Conservation (phyloP, 129 eudicot genomes). For the Pulicaria dysenterica region DNA sequence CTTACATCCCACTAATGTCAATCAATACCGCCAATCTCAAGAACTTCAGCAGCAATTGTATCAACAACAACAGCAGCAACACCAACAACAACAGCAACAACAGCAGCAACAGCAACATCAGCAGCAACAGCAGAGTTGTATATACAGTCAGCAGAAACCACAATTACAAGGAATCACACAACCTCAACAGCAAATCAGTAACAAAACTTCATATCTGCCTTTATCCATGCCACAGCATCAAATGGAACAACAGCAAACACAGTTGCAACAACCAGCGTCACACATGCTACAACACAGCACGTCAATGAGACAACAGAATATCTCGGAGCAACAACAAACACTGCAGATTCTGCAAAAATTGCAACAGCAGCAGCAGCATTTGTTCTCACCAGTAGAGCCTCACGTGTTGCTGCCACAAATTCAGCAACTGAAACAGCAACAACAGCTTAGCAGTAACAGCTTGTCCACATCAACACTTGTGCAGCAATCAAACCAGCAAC, state of each 20-base stretch:
- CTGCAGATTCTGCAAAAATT: constrained; percentile 60
- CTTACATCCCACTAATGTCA: constrained; percentile 48
- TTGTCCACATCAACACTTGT: constrained; percentile 50
- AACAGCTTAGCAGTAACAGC: constrained; percentile 52
- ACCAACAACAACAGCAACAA: constrained; percentile 44
- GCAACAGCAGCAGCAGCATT: constrained; percentile 55
- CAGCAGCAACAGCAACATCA: constrained; percentile 46
- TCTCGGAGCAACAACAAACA: constrained; percentile 71
- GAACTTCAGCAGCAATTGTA: neutral
- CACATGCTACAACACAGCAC: constrained; percentile 50
- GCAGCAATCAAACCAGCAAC: constrained; percentile 61
- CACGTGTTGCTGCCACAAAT: constrained; percentile 44
- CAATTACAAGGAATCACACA: constrained; percentile 49
- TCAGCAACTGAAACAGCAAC: constrained; percentile 51
- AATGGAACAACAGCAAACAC: constrained; percentile 60
- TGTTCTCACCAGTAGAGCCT: constrained; percentile 51
- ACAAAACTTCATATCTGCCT: constrained; percentile 39
- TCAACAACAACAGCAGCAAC: constrained; percentile 44
- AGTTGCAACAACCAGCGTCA: constrained; percentile 39
- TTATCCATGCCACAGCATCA: constrained; percentile 57
- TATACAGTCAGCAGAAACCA: constrained; percentile 47
- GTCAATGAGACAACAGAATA: constrained; percentile 49
- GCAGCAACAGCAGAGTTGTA: constrained; percentile 39
- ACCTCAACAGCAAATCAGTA: constrained; percentile 43
- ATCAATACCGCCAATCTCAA: constrained; percentile 30